Evolutionary conservation across 2,329 filamentous ascomycete genomes (phyloP).

Genomic region (Aspergillus amoenus): DNA sequence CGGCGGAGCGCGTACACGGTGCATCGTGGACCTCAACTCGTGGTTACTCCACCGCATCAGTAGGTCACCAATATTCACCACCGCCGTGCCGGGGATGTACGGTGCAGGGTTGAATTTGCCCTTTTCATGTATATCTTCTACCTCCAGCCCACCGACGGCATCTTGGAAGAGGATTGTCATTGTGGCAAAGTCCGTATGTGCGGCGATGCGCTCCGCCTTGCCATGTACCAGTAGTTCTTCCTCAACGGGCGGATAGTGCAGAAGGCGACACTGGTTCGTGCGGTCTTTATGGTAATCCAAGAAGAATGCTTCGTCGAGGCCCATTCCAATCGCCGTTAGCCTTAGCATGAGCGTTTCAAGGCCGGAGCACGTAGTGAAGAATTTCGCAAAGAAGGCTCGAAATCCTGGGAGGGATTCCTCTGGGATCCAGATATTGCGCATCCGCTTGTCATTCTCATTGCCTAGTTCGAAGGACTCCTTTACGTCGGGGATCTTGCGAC

Average conservation of each 20-base stretch:
- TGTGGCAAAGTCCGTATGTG: slow-evolving; percentile 17
- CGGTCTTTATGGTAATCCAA: neutral
- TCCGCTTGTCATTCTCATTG: slow-evolving; percentile 40
- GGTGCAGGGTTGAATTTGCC: neutral
- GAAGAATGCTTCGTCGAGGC: neutral
- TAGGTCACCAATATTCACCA: slow-evolving; percentile 7
- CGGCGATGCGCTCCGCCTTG: slow-evolving; percentile 10
- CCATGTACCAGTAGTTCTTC: neutral
- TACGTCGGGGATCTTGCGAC: slow-evolving; percentile 1
- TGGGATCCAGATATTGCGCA: slow-evolving; percentile 50
- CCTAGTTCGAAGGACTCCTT: slow-evolving; percentile 47
- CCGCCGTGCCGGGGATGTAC: slow-evolving; percentile 1
- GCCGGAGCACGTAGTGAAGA: slow-evolving; percentile 32
- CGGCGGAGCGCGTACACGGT: slow-evolving; percentile 1
- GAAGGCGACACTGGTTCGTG: slow-evolving; percentile 15
- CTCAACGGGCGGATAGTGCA: slow-evolving; percentile 17
- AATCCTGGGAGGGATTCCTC: slow-evolving; percentile 46
- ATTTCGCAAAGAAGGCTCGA: slow-evolving; percentile 27
- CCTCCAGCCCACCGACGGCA: slow-evolving; percentile 13
- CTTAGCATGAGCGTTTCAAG: neutral
- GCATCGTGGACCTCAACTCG: slow-evolving; percentile 3
- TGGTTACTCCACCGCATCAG: slow-evolving; percentile 7
- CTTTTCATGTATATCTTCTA: slow-evolving; percentile 5
- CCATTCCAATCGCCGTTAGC: neutral
- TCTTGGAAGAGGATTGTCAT: slow-evolving; percentile 21